phyloP scores from a whole-genome alignment of 495 filamentous ascomycete species.

The Hypoxylon subgilvum region DNA sequence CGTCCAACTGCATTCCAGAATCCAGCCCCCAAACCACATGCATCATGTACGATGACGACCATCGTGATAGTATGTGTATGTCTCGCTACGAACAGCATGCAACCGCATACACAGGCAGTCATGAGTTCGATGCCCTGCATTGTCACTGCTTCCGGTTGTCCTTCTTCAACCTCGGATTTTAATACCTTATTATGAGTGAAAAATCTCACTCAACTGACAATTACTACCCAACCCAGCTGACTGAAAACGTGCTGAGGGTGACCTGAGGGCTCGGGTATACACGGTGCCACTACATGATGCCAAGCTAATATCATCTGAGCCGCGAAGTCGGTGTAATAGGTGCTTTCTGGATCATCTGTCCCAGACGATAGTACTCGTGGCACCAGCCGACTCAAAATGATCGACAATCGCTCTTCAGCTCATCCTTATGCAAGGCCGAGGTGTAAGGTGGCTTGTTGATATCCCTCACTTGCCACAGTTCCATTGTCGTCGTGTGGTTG shows the following conservation, averaged over 20 bases:
- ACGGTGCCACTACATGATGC: slow-evolving; percentile 3
- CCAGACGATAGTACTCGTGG: slow-evolving; percentile 16
- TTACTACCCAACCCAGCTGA: slow-evolving; percentile 33
- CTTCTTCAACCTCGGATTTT: background rate
- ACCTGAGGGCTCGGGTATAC: background rate
- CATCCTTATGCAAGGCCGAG: slow-evolving; percentile 1
- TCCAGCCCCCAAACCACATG: background rate
- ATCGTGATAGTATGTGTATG: slow-evolving; percentile 12
- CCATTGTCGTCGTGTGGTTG: background rate
- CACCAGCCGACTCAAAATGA: slow-evolving; percentile 18
- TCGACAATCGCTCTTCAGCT: slow-evolving; percentile 26
- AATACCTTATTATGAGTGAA: slow-evolving; percentile 3
- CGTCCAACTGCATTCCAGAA: background rate
- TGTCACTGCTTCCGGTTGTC: slow-evolving; percentile 10
- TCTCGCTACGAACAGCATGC: slow-evolving; percentile 8
- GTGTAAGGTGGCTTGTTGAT: no score
- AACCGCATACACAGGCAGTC: slow-evolving; percentile 14
- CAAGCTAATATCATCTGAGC: slow-evolving; percentile 21
- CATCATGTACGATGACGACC: slow-evolving; percentile 1
- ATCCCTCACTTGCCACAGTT: background rate
- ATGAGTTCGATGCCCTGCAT: slow-evolving; percentile 14
- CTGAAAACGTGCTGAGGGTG: slow-evolving; percentile 16
- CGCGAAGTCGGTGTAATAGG: slow-evolving; percentile 17
- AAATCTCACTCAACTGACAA: slow-evolving; percentile 10
- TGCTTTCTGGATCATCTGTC: slow-evolving; percentile 25